These are phyloP conservation scores for Venturia aucupariae DNA, from an alignment of 2,329 filamentous ascomycete genomes.

Conservation along the genomic window DNA sequence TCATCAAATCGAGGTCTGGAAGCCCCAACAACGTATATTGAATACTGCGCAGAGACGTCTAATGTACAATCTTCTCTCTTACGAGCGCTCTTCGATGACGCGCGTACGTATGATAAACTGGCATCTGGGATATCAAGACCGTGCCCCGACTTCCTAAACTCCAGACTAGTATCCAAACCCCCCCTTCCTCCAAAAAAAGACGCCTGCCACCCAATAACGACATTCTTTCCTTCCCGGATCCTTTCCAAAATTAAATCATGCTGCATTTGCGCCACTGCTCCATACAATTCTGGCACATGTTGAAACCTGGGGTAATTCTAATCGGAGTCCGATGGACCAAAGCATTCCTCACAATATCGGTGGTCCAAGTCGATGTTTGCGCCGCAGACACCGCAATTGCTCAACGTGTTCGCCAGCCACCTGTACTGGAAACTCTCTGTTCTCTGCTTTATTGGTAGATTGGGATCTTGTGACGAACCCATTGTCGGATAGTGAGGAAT, in stretches of 20 bases:
- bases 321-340: not conserved
- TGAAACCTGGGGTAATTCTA: not conserved
- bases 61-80: not conserved
- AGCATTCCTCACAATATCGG: not conserved
- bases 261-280: not conserved
- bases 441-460: slow-evolving; percentile 2
- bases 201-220: not conserved
- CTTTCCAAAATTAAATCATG: not conserved
- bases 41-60: not conserved
- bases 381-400: not conserved
- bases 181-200: not conserved
- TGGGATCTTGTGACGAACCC: not conserved
- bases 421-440: slow-evolving; percentile 2
- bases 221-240: not conserved
- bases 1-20: not conserved
- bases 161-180: not conserved
- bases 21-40: not conserved
- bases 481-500: slow-evolving; percentile 2
- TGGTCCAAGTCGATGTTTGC: not conserved
- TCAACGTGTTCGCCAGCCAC: not conserved
- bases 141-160: not conserved
- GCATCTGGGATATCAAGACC: slow-evolving; percentile 5
- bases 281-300: not conserved
- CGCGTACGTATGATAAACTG: not conserved
- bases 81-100: not conserved